Base-by-base conservation (phyloP, 2,329 filamentous ascomycete genomes). In the Arthrobotrys megalospora region DNA sequence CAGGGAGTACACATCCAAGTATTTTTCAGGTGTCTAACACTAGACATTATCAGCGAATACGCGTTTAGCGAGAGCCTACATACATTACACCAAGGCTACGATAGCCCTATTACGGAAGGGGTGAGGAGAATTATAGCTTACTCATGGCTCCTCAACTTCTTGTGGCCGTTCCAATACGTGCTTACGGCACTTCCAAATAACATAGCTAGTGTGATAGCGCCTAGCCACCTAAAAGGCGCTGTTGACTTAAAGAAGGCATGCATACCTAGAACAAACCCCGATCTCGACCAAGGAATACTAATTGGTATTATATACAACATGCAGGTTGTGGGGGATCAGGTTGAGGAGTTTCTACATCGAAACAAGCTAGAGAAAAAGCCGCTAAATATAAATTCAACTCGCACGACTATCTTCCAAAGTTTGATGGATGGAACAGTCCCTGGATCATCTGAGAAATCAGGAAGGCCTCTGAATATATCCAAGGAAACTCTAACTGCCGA, bases 31-130 rank as follows among this genome's bases (percentile, higher is more conserved):
- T 60, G 50, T 34, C 21, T 69, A 12, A 43, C 36, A 10, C 11
- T 36, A 0, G 65, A 69, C 34, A 48, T 48, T 11, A 58, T 60
- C n/a, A 45, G 48, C 21, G 65, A 69, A 28, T 69, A 69, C 36
- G 21, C 36, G 8, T 69, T 41, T 14, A 21, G 65, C 14, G 24
- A 69, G 50, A 55, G 48, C 16, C 47, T 58, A 11, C 1, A n/a
- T 48, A 58, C 36, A 1, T 28, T 69, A 60, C 6, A 28, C 5
- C 24, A 53, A 3, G 32, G 65, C 10, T 12, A 3, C 19, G 50
- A 69, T 8, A 34, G 16, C 24, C 19, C 38, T 16, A 32, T 69
- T n/a, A 7, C 21, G 3, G 14, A 24, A 14, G 36, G 43, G 8
- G 12, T 60, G 11, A 55, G n/a, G 36, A 19, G 50, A 6, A 24